A percentile compares a stretch with the other conserved stretches of the same genome.
Evolutionary conservation across 768 basidiomycete genomes (phyloP).

Genomic region (Pleurotus ostreatus): DNA sequence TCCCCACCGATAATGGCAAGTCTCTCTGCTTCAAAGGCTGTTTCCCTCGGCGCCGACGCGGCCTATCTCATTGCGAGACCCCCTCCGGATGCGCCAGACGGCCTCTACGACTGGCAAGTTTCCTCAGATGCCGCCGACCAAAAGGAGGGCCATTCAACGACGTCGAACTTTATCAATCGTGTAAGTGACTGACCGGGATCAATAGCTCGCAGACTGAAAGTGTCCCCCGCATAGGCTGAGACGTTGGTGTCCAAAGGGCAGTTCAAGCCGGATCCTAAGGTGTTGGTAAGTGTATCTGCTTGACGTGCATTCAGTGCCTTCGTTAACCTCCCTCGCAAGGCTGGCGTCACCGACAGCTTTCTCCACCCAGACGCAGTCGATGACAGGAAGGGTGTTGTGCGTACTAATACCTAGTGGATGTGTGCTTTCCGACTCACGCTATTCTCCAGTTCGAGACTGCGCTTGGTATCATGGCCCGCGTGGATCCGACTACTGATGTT

Average conservation of each 20-base stretch:
- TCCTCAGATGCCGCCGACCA: slow-evolving; percentile 21
- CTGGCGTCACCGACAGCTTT: slow-evolving; percentile 24
- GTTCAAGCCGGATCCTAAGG: slow-evolving; percentile 18
- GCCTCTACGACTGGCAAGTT: slow-evolving; percentile 41
- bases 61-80: slow-evolving; percentile 31
- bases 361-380: slow-evolving; percentile 34
- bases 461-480: slow-evolving; percentile 23
- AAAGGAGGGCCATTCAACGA: slow-evolving; percentile 27
- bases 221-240: slow-evolving; percentile 12
- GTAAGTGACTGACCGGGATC: slow-evolving; percentile 13
- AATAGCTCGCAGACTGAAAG: not conserved
- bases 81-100: slow-evolving; percentile 37
- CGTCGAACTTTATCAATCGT: slow-evolving; percentile 27
- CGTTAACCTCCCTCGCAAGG: slow-evolving; percentile 12
- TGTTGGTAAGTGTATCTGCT: slow-evolving; percentile 18
- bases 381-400: slow-evolving; percentile 33
- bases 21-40: slow-evolving; percentile 20
- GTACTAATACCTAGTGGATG: not conserved
- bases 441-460: slow-evolving; percentile 22
- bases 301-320: not conserved
- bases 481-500: slow-evolving; percentile 16
- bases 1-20: not conserved
- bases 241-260: slow-evolving; percentile 18
- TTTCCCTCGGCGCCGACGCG: slow-evolving; percentile 27
- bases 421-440: not conserved